Evolutionary conservation across 176 grass and related monocot genomes (phyloP), one percentile per base, ranked within the genome.

Genomic region (Eremochloa ophiuroides): DNA sequence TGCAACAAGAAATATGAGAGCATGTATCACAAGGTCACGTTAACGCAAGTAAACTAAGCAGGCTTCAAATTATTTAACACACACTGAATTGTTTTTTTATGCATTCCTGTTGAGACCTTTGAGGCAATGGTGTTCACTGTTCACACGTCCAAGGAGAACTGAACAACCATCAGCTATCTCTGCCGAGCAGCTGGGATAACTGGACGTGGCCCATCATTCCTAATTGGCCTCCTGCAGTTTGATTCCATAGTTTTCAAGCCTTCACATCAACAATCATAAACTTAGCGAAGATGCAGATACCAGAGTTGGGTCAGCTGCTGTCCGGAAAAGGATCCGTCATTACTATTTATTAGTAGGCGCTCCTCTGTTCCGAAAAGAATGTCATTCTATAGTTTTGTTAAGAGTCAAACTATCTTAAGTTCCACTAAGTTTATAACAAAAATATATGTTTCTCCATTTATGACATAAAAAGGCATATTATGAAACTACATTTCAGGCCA

Each of bases 201-300:
- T 66, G 23, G 47, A 75, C 13, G 66, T 69, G 60, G 23, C 61
- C 20, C 71, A 48, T 16, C 10, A 20, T 20, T 56, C 43, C 3
- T 5, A 77, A 56, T 65, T 58, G 41, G 16, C 38, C 34, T 79
- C 28, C 42, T 15, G 37, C 14, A 10, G 56, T 48, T 29, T 69
- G 17, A 80, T 67, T 51, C 56, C 15, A 4, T 50, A 69, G 18
- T 50, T 6, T 1, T 51, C 8, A 7, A 39, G 48, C 30, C 20
- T 53, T 84, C 39, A 62, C 63, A 53, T 69, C 62, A 41, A 7
- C 30, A 68, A 84, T 51, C 75, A 84, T 75, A 11, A 33, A 65
- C 28, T 75, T 63, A 70, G 62, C 62, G 7, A 40, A 41, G 10
- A 28, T 28, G 29, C 20, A 30, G 10, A 33, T 46, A 48, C 42